phyloP scores from a whole-genome alignment of 176 grass and related monocot genomes.

The Oryza meridionalis region DNA sequence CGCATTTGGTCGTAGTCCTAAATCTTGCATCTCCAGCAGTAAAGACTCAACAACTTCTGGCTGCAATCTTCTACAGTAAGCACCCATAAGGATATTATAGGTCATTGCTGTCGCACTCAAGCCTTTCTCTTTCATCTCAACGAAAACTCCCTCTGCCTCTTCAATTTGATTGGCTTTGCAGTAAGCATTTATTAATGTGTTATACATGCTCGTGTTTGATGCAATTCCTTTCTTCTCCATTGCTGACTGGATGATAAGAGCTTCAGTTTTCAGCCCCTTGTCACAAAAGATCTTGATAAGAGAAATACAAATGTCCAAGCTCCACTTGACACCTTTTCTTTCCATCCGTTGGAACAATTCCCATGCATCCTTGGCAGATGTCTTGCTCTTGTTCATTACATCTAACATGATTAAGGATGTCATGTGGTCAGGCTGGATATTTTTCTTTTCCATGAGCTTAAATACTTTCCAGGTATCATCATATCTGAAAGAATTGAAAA shows the following conservation, averaged over 20 bases:
- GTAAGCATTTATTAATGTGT: slow-evolving; percentile 67
- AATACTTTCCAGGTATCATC: slow-evolving; percentile 79
- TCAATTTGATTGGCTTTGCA: slow-evolving; percentile 73
- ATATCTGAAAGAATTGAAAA: slow-evolving; percentile 49
- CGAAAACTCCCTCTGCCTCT: slow-evolving; percentile 83
- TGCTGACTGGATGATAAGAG: slow-evolving; percentile 83
- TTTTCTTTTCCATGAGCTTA: slow-evolving; percentile 78
- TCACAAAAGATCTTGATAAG: slow-evolving; percentile 81
- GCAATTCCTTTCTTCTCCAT: slow-evolving; percentile 88
- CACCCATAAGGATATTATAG: slow-evolving; percentile 93
- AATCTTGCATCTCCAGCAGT: slow-evolving; percentile 69
- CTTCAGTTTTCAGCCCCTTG: slow-evolving; percentile 78
- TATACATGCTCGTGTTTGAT: slow-evolving; percentile 71
- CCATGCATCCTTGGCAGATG: slow-evolving; percentile 88
- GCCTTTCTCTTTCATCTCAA: slow-evolving; percentile 79
- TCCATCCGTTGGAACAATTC: slow-evolving; percentile 78
- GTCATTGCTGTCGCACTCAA: slow-evolving; percentile 60
- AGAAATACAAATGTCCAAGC: slow-evolving; percentile 56
- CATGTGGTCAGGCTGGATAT: slow-evolving; percentile 68
- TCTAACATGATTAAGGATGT: slow-evolving; percentile 80
- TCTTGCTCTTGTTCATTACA: slow-evolving; percentile 60
- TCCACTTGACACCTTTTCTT: slow-evolving; percentile 86
- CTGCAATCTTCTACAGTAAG: slow-evolving; percentile 89
- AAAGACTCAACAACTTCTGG: slow-evolving; percentile 72
- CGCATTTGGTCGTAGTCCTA: slow-evolving; percentile 68